Percentiles rank a stretch among this genome's conserved stretches.
Evolutionary conservation across 2,329 filamentous ascomycete genomes (phyloP).

Genomic region (Fusarium algeriense): DNA sequence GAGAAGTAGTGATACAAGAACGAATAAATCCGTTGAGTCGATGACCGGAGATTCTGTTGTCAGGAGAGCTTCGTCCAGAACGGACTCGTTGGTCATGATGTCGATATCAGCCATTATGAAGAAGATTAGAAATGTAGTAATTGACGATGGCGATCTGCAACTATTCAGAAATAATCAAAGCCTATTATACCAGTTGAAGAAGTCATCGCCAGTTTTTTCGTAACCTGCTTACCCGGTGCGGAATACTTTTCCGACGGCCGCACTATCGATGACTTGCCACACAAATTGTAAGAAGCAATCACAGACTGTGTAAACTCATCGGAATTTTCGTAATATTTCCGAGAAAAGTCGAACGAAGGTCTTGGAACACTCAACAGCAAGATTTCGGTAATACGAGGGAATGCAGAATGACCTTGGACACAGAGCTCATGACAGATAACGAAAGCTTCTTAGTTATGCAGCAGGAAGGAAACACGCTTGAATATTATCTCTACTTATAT

Average conservation of each 20-base stretch:
- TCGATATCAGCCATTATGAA: background rate
- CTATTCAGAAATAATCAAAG: no score
- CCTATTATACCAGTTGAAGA: background rate
- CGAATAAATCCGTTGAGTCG: background rate
- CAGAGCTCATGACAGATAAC: no score
- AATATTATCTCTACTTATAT: no score
- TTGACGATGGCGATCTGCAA: background rate
- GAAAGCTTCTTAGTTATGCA: no score
- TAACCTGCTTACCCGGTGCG: background rate
- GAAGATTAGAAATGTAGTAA: background rate
- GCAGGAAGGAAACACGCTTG: no score
- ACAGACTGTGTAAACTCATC: fast-evolving
- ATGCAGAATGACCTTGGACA: background rate
- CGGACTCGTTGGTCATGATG: background rate
- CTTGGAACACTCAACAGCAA: fast-evolving
- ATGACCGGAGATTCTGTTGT: background rate
- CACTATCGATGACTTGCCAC: background rate
- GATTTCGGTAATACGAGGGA: background rate
- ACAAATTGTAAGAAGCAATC: background rate
- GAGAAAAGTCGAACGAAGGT: background rate
- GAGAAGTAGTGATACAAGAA: background rate
- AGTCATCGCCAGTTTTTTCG: background rate
- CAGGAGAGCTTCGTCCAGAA: background rate
- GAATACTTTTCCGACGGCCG: background rate
- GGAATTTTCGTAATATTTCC: background rate